A percentile compares a stretch with the other conserved stretches of the same genome.
Evolutionary conservation across 2,329 filamentous ascomycete species (phyloP).

Genomic region (Fusarium floridanum): DNA sequence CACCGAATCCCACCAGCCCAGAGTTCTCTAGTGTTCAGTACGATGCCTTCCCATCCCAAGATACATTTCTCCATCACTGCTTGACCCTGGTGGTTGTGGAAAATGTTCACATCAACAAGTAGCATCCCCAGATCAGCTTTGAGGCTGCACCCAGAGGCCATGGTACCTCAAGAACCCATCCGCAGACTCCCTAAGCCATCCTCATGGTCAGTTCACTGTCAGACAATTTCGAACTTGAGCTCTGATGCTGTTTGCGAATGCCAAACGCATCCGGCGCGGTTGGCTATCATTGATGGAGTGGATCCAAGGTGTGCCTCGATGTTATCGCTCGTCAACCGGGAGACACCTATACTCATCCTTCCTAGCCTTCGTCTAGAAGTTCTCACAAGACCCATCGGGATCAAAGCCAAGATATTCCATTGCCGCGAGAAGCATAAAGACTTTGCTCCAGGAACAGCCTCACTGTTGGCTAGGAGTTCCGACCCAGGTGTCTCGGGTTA

Average conservation of each 20-base stretch:
- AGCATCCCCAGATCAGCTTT: too few relatives aligned
- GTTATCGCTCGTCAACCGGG: neutral
- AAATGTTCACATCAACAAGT: too few relatives aligned
- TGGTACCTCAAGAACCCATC: too few relatives aligned
- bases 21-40: too few relatives aligned
- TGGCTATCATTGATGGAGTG: slow-evolving; percentile 18
- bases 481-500: neutral
- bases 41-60: too few relatives aligned
- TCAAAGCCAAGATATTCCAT: neutral
- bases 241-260: neutral
- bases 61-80: too few relatives aligned
- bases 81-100: too few relatives aligned
- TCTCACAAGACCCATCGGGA: too few relatives aligned
- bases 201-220: neutral
- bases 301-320: neutral
- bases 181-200: too few relatives aligned
- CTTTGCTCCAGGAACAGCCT: neutral
- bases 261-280: neutral
- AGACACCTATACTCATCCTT: neutral
- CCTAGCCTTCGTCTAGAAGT: neutral
- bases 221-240: slow-evolving; percentile 12
- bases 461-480: neutral
- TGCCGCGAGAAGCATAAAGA: neutral
- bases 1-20: too few relatives aligned
- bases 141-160: too few relatives aligned